Evolutionary conservation across 805 yeast species (phyloP).

Genomic region (Candida mattraensis): DNA sequence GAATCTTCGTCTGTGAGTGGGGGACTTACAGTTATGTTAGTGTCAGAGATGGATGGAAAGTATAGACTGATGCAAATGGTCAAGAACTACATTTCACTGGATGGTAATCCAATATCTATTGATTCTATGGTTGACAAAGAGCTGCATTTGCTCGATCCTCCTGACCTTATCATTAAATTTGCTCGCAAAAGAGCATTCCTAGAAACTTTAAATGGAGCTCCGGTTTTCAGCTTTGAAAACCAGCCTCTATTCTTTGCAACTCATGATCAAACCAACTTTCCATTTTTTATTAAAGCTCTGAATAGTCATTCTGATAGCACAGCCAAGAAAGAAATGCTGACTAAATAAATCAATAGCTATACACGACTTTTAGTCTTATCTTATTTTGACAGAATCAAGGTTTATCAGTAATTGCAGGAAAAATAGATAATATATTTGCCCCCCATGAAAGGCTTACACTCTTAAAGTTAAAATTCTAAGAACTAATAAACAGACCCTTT

Average conservation of each 20-base stretch:
- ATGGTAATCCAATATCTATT: constrained; percentile 2
- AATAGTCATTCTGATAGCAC: constrained; percentile 7
- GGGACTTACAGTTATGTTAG: constrained; percentile 14
- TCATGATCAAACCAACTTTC: constrained; percentile 12
- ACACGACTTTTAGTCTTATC: too few relatives aligned
- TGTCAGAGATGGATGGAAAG: constrained; percentile 12
- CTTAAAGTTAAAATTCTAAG: too few relatives aligned
- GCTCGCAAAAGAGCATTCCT: constrained; percentile 15
- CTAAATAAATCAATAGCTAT: constrained; percentile 1
- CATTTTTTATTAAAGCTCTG: constrained; percentile 17
- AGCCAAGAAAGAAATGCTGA: constrained; percentile 3
- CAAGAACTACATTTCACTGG: constrained; percentile 6
- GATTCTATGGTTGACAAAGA: constrained; percentile 14
- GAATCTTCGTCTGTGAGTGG: constrained; percentile 9
- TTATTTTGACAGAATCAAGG: too few relatives aligned
- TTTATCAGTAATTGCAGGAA: too few relatives aligned
- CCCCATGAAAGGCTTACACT: too few relatives aligned
- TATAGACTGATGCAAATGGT: constrained; percentile 4
- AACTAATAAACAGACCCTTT: too few relatives aligned
- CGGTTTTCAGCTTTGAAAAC: constrained; percentile 15
- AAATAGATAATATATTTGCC: too few relatives aligned
- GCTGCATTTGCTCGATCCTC: constrained; percentile 14
- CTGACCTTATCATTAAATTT: constrained; percentile 22
- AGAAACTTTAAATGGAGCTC: constrained; percentile 21
- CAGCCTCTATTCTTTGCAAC: constrained; percentile 12